Percentiles rank a stretch among this genome's conserved stretches.
These are phyloP conservation scores for Aspergillus sclerotialis DNA, from an alignment of 2,329 filamentous ascomycete species.

Conservation along the genomic window DNA sequence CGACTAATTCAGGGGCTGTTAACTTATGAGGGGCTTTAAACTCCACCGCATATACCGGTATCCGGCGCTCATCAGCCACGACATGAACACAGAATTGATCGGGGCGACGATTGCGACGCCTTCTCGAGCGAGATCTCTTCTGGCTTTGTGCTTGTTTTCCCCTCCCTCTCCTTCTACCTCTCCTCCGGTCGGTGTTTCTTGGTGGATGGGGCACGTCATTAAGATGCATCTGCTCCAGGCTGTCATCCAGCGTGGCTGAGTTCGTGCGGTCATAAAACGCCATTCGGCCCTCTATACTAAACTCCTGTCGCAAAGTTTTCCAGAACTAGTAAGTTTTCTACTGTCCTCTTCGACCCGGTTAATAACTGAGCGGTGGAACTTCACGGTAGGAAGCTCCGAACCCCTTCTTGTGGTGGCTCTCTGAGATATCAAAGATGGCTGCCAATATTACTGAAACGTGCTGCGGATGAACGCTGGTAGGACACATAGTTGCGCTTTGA, in stretches of 20 bases:
- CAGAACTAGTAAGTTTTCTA: slow-evolving; percentile 17
- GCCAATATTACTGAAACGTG: no score
- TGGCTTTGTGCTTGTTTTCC: slow-evolving; percentile 13
- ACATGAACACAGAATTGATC: slow-evolving; percentile 19
- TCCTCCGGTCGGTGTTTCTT: slow-evolving; percentile 3
- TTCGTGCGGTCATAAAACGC: slow-evolving; percentile 12
- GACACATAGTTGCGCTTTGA: no score
- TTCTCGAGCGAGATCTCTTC: slow-evolving; percentile 14
- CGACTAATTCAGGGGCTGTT: slow-evolving; percentile 14
- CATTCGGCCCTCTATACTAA: slow-evolving; percentile 11
- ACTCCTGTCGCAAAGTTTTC: slow-evolving; percentile 9
- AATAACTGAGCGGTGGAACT: no score
- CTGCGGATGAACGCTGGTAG: no score
- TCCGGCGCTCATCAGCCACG: slow-evolving; percentile 11
- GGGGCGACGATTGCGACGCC: slow-evolving; percentile 14
- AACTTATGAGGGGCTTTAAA: slow-evolving; percentile 22
- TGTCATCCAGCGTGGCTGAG: slow-evolving; percentile 11
- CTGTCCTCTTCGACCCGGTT: no score
- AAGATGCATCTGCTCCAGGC: slow-evolving; percentile 7
- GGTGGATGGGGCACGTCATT: slow-evolving; percentile 4
- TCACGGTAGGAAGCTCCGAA: no score
- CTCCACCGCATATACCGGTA: slow-evolving; percentile 17
- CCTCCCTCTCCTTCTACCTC: slow-evolving; percentile 10
- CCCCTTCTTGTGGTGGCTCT: no score
- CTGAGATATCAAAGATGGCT: no score